A percentile compares a stretch with the other conserved stretches of the same genome.
These are phyloP conservation scores for Austroboletus eburneus DNA, from an alignment of 768 basidiomycete genomes.

Conservation along the genomic window DNA sequence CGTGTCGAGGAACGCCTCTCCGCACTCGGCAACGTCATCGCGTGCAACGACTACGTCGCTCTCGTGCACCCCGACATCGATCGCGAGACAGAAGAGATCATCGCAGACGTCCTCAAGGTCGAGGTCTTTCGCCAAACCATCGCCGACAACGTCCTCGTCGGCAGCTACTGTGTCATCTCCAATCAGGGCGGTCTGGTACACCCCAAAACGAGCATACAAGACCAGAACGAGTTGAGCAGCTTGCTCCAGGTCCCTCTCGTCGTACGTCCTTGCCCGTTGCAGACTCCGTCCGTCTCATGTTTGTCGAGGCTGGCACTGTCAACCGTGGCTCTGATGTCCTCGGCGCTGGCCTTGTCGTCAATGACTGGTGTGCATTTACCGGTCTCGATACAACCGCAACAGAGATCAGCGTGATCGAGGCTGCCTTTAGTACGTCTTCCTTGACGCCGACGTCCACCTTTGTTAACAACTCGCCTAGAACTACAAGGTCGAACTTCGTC, in stretches of 20 bases:
- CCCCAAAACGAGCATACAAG: slow-evolving; percentile 94
- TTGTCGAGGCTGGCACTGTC: slow-evolving; percentile 84
- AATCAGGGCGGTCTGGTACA: slow-evolving; percentile 98
- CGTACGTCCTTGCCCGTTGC: slow-evolving; percentile 45
- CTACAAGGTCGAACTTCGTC: slow-evolving; percentile 80
- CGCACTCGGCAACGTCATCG: slow-evolving; percentile 97
- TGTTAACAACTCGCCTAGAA: slow-evolving; percentile 42
- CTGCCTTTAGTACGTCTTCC: slow-evolving; percentile 80
- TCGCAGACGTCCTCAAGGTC: slow-evolving; percentile 97
- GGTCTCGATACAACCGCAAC: slow-evolving; percentile 99
- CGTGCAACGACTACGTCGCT: slow-evolving; percentile 98
- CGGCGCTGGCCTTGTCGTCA: slow-evolving; percentile 95
- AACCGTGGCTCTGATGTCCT: slow-evolving; percentile 98
- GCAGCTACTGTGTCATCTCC: slow-evolving; percentile 90
- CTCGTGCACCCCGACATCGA: slow-evolving; percentile 98
- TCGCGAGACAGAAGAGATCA: slow-evolving; percentile 99
- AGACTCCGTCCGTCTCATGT: neutral
- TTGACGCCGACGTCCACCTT: neutral
- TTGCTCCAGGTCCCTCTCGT: slow-evolving; percentile 93
- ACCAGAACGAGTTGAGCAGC: slow-evolving; percentile 95
- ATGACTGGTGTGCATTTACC: slow-evolving; percentile 99
- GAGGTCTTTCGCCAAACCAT: slow-evolving; percentile 98
- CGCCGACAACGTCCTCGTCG: slow-evolving; percentile 95
- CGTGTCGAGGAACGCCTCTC: slow-evolving; percentile 96
- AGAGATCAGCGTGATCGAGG: slow-evolving; percentile 97